Conservation (phyloP, 371 early-diverging fungal species). For the Apophysomyces elegans region DNA sequence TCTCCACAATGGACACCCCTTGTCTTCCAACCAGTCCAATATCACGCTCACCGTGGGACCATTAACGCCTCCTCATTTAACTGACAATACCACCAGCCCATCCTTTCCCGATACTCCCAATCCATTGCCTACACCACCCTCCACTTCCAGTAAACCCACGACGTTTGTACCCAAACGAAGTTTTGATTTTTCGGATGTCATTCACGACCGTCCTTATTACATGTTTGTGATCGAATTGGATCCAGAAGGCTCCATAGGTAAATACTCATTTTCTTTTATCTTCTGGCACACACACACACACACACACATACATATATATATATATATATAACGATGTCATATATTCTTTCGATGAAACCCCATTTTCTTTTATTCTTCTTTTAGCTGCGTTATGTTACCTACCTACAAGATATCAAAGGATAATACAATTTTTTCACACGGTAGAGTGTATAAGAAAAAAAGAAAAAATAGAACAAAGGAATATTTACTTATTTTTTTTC, state of each 20-base stretch:
- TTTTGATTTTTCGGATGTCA: conserved; percentile 17
- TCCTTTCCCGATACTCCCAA: neutral
- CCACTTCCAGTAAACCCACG: neutral
- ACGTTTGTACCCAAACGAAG: neutral
- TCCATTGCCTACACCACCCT: conserved; percentile 9
- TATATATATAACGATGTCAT: too few species aligned
- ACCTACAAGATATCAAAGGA: conserved; percentile 26
- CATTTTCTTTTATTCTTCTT: neutral
- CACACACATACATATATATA: too few species aligned
- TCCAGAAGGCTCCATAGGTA: conserved; percentile 27
- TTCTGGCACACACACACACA: neutral
- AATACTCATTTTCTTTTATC: conserved; percentile 2
- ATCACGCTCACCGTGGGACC: neutral
- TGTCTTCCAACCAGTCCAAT: neutral
- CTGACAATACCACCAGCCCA: neutral
- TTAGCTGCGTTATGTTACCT: conserved; percentile 33
- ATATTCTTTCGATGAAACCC: too few species aligned
- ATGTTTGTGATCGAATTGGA: conserved; percentile 29
- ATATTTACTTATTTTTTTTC: neutral
- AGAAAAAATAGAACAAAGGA: neutral
- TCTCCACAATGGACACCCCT: neutral
- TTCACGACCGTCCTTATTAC: conserved; percentile 20
- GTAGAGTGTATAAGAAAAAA: conserved; percentile 18
- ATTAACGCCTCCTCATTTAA: conserved; percentile 16
- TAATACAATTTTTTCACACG: conserved; percentile 33